phyloP scores from a whole-genome alignment of 2,329 filamentous ascomycete genomes.

The Ceratocystis albifundus region DNA sequence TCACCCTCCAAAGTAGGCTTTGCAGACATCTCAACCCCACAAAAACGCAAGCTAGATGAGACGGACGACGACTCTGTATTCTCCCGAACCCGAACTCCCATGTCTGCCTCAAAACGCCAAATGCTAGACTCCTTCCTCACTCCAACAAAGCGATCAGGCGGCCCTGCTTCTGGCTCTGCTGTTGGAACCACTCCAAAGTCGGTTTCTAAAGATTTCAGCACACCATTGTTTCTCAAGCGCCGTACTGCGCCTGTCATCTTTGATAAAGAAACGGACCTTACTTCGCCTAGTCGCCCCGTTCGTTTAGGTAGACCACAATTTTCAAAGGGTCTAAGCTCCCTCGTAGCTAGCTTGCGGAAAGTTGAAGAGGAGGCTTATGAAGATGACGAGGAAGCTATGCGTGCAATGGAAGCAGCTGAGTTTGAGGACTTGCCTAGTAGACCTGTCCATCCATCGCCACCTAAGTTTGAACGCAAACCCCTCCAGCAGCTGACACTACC shows the following conservation, averaged over 20 bases:
- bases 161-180: slow-evolving; percentile 29
- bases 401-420: slow-evolving; percentile 51
- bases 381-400: slow-evolving; percentile 61
- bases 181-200: slow-evolving; percentile 36
- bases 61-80: slow-evolving; percentile 23
- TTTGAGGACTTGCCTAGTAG: slow-evolving; percentile 21
- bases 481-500: neutral
- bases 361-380: slow-evolving; percentile 59
- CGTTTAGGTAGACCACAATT: slow-evolving; percentile 48
- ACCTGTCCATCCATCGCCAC: slow-evolving; percentile 16
- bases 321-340: slow-evolving; percentile 59
- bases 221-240: slow-evolving; percentile 55
- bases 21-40: slow-evolving; percentile 33
- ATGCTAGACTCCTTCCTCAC: slow-evolving; percentile 54
- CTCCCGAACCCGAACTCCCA: slow-evolving; percentile 39
- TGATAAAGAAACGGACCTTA: neutral
- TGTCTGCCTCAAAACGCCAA: slow-evolving; percentile 48
- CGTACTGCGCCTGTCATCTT: slow-evolving; percentile 13
- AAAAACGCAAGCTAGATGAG: slow-evolving; percentile 32
- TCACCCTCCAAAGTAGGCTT: slow-evolving; percentile 16
- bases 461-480: slow-evolving; percentile 24
- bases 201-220: slow-evolving; percentile 49
- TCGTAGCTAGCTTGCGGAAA: slow-evolving; percentile 58
- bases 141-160: slow-evolving; percentile 43
- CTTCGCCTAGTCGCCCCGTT: slow-evolving; percentile 31